phyloP scores from a whole-genome alignment of 192 early-diverging fungal species.

The Coemansia sp. region DNA sequence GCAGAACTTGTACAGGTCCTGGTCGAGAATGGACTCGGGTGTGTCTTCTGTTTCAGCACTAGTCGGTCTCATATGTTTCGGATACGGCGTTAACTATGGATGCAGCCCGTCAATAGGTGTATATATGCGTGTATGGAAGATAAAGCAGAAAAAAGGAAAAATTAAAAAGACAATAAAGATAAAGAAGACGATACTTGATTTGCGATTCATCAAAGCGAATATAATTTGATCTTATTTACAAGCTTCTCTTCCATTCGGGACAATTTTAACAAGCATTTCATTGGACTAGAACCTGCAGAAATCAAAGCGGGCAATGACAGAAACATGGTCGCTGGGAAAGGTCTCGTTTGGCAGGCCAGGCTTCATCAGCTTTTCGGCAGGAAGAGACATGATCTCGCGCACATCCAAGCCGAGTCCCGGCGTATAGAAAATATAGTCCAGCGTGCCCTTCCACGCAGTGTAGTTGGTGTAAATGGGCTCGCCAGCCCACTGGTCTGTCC shows the following conservation, averaged over 20 bases:
- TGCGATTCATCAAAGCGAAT: neutral
- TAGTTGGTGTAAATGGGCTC: slow-evolving; percentile 54
- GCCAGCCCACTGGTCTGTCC: slow-evolving; percentile 47
- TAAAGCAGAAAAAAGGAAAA: neutral
- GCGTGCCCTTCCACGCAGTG: slow-evolving; percentile 49
- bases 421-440: slow-evolving; percentile 49
- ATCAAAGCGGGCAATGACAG: slow-evolving; percentile 35
- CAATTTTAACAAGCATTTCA: too few relatives aligned
- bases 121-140: neutral
- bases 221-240: too few relatives aligned
- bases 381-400: slow-evolving; percentile 38
- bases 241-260: too few relatives aligned
- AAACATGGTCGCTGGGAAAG: slow-evolving; percentile 49
- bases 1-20: slow-evolving; percentile 81
- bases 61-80: neutral
- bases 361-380: slow-evolving; percentile 26
- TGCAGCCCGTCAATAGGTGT: neutral
- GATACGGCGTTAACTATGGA: neutral
- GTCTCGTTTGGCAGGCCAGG: slow-evolving; percentile 48
- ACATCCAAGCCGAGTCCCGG: slow-evolving; percentile 13
- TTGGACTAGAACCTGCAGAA: slow-evolving; percentile 4
- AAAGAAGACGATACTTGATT: too few relatives aligned
- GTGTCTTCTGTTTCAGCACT: slow-evolving; percentile 12
- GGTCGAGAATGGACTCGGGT: slow-evolving; percentile 68
- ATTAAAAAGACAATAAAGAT: neutral